phyloP scores from a whole-genome alignment of 345 rosid genomes.

The Schrenkiella parvula region DNA sequence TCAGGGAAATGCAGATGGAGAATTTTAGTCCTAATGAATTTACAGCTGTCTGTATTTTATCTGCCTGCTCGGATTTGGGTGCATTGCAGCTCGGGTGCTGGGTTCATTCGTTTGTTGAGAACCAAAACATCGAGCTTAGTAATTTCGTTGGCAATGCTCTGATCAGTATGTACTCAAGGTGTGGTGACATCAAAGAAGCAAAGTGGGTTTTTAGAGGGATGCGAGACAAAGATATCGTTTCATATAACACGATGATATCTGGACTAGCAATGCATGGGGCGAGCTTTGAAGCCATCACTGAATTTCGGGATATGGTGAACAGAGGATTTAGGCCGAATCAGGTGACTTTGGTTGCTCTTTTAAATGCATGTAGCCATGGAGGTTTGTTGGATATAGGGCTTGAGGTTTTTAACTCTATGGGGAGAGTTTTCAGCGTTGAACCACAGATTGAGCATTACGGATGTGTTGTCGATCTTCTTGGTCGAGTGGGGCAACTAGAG shows the following conservation, averaged over 20 bases:
- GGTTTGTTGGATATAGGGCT: conserved; percentile 54
- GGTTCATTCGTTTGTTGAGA: conserved; percentile 51
- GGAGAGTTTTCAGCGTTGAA: conserved; percentile 40
- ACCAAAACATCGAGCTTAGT: conserved; percentile 39
- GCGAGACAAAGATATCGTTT: conserved; percentile 44
- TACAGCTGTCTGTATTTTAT: conserved; percentile 54
- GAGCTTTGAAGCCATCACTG: conserved; percentile 43
- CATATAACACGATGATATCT: conserved; percentile 56
- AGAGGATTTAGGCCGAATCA: conserved; percentile 43
- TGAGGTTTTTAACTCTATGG: conserved; percentile 49
- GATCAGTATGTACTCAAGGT: conserved; percentile 57
- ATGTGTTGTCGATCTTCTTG: conserved; percentile 64
- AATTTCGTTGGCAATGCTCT: conserved; percentile 56
- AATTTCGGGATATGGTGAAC: conserved; percentile 42
- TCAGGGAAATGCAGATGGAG: conserved; percentile 56
- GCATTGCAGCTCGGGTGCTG: conserved; percentile 63
- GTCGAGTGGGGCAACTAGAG: conserved; percentile 43
- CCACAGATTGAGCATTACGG: conserved; percentile 64
- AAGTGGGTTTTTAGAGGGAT: conserved; percentile 35
- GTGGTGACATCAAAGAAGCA: conserved; percentile 55
- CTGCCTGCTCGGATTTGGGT: conserved; percentile 58
- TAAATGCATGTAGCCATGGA: conserved; percentile 70
- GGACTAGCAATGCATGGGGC: conserved; percentile 62
- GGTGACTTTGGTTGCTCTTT: conserved; percentile 51
- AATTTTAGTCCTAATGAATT: conserved; percentile 46